Base-by-base conservation (phyloP, 441 rosid genomes). In the Pelargonium australe region DNA sequence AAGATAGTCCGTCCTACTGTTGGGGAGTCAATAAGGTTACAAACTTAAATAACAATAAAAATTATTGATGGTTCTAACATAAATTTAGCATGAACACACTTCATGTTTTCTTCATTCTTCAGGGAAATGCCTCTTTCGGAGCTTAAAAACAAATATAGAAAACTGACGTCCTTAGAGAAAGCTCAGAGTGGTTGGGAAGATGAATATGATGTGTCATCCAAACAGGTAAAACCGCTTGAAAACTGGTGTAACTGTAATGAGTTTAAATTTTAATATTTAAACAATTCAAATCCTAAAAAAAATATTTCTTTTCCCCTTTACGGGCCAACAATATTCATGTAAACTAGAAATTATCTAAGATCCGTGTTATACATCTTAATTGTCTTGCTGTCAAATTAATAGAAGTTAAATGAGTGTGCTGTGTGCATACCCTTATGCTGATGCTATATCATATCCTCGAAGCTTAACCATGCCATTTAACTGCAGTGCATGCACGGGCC, bases 401-500 rank as follows among this genome's bases (percentile, higher is more conserved):
- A 28, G 64, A 14, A n/a, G 34, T 25, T 25, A 60, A 34, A 62
- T 62, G 41, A 62, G 65, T 28, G 16, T 62, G 13, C 31, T 28
- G 65, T 28, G 16, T 62, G 13, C 31, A 62, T 62, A 14, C 65
- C 16, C 65, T 62, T 12, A 11, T 13, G 13, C 65, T 62, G 65
- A 62, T 45, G 20, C 47, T 20, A 37, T 20, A 58, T 20, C 67
- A 25, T 53, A 7, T 44, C 19, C 44, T 5, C 12, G 60, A 37
- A 45, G 55, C 63, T 14, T 41, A 19, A 9, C 28, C 67, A 11
- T 79, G 41, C 14, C 65, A 23, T 79, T 45, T 71, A 68, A 64
- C 61, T 79, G 83, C 89, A 95, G 98, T 95, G 99, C 80, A 95
- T 95, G 99, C 99, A 95, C 74, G 99, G 99, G 28, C 96, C 91